These are phyloP conservation scores for Gastrodia elata DNA, from an alignment of 106 monocot species.

Conservation along the genomic window DNA sequence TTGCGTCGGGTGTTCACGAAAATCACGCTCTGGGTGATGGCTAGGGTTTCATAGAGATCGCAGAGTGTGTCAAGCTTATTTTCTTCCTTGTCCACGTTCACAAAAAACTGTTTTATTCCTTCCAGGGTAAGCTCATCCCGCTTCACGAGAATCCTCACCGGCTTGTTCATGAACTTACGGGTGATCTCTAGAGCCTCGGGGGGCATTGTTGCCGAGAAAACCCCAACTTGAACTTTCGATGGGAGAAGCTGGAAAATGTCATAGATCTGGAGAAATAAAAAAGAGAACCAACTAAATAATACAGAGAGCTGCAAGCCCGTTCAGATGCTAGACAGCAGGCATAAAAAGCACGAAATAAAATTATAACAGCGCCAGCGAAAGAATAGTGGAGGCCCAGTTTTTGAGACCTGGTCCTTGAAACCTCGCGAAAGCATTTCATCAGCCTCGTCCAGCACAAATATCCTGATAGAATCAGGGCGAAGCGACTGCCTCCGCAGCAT, in stretches of 20 bases:
- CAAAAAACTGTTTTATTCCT: constrained; percentile 29
- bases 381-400: too few species aligned
- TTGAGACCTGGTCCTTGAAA: constrained; percentile 36
- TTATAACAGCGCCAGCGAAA: too few species aligned
- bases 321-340: not conserved
- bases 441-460: constrained; percentile 27
- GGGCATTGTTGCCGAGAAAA: constrained; percentile 35
- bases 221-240: constrained; percentile 34
- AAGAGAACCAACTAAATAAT: not conserved
- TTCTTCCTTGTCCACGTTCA: constrained; percentile 15
- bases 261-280: constrained; percentile 21
- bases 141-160: constrained; percentile 42
- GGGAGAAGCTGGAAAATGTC: constrained; percentile 51
- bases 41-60: constrained; percentile 27
- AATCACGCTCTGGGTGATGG: constrained; percentile 47
- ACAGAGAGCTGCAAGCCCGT: not conserved
- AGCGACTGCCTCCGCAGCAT: constrained; percentile 22
- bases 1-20: constrained; percentile 42
- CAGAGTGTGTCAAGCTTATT: constrained; percentile 21
- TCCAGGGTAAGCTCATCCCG: constrained; percentile 44
- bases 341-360: not conserved
- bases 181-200: constrained; percentile 34
- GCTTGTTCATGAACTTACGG: constrained; percentile 45
- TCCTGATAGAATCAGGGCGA: constrained; percentile 18
- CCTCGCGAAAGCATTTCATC: constrained; percentile 36